Evolutionary conservation across 768 basidiomycete species (phyloP).

Genomic region (Amanita rubescens): DNA sequence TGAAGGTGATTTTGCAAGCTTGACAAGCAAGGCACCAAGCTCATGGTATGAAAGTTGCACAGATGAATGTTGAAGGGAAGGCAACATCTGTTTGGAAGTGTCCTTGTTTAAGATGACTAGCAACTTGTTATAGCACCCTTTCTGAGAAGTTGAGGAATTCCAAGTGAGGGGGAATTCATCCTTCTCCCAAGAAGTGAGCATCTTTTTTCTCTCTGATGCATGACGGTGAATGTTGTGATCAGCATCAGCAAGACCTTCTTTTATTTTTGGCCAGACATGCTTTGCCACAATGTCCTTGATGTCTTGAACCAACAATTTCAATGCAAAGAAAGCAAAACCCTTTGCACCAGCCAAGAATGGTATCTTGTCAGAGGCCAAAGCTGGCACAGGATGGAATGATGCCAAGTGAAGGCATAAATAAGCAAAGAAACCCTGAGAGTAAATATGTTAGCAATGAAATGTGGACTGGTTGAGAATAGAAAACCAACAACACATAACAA

Average conservation of each 20-base stretch:
- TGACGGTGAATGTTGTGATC: neutral
- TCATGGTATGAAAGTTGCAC: neutral
- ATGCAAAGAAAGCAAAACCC: neutral
- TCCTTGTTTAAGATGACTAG: neutral
- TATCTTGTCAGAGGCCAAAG: neutral
- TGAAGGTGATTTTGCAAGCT: neutral
- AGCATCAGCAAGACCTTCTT: neutral
- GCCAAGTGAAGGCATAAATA: neutral
- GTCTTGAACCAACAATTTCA: neutral
- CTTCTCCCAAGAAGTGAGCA: neutral
- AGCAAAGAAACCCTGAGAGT: conserved; percentile 1
- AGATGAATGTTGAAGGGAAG: neutral
- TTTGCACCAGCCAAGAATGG: neutral
- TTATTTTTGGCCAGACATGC: neutral
- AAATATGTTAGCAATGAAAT: no score
- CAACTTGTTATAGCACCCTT: neutral
- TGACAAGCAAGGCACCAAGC: neutral
- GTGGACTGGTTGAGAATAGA: no score
- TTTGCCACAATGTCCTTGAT: neutral
- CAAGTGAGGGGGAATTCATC: neutral
- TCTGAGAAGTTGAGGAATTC: neutral
- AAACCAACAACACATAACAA: no score
- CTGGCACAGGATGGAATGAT: neutral
- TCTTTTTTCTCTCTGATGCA: neutral
- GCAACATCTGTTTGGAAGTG: no score